phyloP scores from a whole-genome alignment of 495 filamentous ascomycete species.

The Astrothelium subdiscretum region DNA sequence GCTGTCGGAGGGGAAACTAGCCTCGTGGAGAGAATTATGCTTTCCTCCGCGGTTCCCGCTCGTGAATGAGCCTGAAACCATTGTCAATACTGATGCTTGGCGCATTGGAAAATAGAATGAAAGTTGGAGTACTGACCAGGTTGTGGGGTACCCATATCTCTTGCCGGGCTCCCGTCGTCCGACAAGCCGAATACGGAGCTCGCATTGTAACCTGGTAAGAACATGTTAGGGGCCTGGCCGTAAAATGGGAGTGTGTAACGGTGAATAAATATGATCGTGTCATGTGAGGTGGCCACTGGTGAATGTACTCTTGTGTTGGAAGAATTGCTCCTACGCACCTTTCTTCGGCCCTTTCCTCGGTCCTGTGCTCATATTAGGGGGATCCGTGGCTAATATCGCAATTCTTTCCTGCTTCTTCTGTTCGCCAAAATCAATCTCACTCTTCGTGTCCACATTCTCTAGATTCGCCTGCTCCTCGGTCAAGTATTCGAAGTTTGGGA shows the following conservation, averaged over 20 bases:
- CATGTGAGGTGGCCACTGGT: too few relatives aligned
- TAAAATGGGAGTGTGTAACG: too few relatives aligned
- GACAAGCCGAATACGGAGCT: neutral
- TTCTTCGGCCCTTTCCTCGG: neutral
- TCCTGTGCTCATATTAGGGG: neutral
- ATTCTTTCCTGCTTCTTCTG: conserved; percentile 75
- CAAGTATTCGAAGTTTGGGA: conserved; percentile 68
- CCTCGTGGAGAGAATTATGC: neutral
- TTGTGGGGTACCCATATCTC: neutral
- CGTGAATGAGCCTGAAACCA: neutral
- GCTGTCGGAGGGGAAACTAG: conserved; percentile 7
- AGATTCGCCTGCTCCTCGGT: conserved; percentile 60
- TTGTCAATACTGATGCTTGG: neutral
- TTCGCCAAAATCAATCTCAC: conserved; percentile 77
- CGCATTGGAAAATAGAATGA: neutral
- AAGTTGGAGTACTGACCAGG: neutral
- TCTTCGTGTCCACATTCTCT: conserved; percentile 84
- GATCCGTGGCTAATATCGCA: conserved; percentile 36
- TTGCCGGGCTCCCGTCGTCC: neutral
- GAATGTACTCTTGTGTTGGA: too few relatives aligned
- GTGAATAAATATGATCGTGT: too few relatives aligned
- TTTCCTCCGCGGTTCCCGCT: neutral
- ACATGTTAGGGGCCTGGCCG: neutral
- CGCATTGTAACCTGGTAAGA: neutral
- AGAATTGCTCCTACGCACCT: neutral